Evolutionary conservation across 2,329 filamentous ascomycete genomes (phyloP).

Genomic region (Cyanodermella asteris): DNA sequence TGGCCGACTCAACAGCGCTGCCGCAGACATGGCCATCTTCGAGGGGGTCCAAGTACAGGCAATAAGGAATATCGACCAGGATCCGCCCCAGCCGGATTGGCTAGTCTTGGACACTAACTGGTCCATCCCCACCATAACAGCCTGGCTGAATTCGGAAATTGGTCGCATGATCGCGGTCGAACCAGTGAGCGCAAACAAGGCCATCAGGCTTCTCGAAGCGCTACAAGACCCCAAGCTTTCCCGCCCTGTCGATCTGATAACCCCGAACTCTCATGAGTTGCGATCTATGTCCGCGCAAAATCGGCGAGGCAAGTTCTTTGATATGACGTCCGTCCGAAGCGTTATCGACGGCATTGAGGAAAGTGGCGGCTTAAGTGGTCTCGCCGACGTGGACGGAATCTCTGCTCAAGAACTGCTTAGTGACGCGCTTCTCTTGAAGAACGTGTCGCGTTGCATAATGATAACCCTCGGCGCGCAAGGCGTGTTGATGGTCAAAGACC

Average conservation of each 20-base stretch:
- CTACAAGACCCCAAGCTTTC: too few species aligned
- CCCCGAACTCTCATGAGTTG: constrained; percentile 70
- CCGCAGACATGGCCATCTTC: constrained; percentile 88
- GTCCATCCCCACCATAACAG: too few species aligned
- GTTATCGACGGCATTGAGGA: too few species aligned
- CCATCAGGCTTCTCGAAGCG: too few species aligned
- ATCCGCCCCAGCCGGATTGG: constrained; percentile 42
- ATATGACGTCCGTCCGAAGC: too few species aligned
- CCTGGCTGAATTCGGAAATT: constrained; percentile 43
- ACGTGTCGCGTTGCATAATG: too few species aligned
- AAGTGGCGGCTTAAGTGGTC: too few species aligned
- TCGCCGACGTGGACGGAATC: too few species aligned
- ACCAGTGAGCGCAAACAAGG: constrained; percentile 46
- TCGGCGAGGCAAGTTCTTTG: constrained; percentile 46
- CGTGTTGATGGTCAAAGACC: constrained; percentile 51
- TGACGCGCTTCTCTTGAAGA: too few species aligned
- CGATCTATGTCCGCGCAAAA: too few species aligned
- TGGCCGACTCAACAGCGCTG: constrained; percentile 71
- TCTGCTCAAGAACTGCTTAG: too few species aligned
- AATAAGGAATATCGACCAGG: constrained; percentile 42
- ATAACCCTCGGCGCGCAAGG: constrained; percentile 63
- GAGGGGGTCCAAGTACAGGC: constrained; percentile 22
- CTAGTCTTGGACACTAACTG: constrained; percentile 79
- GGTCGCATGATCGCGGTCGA: constrained; percentile 57
- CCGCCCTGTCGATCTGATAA: constrained; percentile 54